These are phyloP conservation scores for Sporodiniella umbellata DNA, from an alignment of 371 early-diverging fungal genomes.

Conservation along the genomic window DNA sequence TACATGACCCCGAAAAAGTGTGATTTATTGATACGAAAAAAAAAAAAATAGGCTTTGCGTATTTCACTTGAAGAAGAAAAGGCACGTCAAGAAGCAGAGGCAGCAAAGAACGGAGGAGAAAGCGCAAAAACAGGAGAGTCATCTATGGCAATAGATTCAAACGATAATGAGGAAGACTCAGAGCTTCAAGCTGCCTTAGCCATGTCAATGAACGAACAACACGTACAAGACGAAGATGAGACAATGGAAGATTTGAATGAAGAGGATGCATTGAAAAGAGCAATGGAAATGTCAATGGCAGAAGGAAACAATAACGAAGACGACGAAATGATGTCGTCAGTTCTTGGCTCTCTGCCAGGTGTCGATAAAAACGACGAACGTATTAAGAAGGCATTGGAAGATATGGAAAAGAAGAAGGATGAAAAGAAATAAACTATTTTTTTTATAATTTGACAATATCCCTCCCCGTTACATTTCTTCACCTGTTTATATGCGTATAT, in stretches of 20 bases:
- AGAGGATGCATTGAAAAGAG: conserved; percentile 86
- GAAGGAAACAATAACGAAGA: conserved; percentile 36
- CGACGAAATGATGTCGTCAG: conserved; percentile 58
- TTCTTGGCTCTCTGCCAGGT: conserved; percentile 81
- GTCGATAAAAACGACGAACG: conserved; percentile 89
- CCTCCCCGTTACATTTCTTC: too few relatives aligned
- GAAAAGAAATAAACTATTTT: conserved; percentile 29
- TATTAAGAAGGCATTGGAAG: conserved; percentile 67
- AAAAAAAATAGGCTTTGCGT: conserved; percentile 68
- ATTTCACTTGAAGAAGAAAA: conserved; percentile 97
- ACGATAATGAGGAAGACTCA: conserved; percentile 41
- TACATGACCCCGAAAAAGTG: neutral
- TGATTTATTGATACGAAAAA: neutral
- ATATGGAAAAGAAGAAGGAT: conserved; percentile 51
- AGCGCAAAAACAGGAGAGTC: conserved; percentile 32
- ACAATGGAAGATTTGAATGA: conserved; percentile 78
- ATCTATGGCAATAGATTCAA: conserved; percentile 48
- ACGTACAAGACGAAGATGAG: conserved; percentile 48
- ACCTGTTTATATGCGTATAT: too few relatives aligned
- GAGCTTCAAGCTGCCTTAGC: conserved; percentile 61
- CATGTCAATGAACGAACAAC: conserved; percentile 59
- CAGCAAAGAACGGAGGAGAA: conserved; percentile 45
- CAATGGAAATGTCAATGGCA: conserved; percentile 86
- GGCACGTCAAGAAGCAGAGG: conserved; percentile 82
- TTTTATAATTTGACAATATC: too few relatives aligned